Conservation (phyloP, 2,329 filamentous ascomycete genomes). For the Penicillium sp. region DNA sequence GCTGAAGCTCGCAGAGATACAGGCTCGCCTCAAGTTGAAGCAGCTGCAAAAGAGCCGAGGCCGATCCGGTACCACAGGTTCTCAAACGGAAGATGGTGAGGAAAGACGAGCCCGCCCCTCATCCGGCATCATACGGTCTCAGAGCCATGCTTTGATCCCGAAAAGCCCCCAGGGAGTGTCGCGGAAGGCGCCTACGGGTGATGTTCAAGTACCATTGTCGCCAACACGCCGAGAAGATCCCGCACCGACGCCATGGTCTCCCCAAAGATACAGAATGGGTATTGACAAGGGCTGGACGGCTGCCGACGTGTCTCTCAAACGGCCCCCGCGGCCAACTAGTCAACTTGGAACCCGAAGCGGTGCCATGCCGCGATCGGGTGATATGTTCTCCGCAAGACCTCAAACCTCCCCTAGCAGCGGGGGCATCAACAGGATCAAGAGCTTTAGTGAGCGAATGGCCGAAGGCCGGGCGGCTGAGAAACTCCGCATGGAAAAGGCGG, state of each 20-base stretch:
- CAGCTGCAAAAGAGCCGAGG: slow-evolving; percentile 67
- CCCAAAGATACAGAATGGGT: slow-evolving; percentile 76
- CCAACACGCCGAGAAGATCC: slow-evolving; percentile 57
- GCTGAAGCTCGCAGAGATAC: slow-evolving; percentile 82
- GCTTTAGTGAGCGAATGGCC: slow-evolving; percentile 85
- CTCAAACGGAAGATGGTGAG: slow-evolving; percentile 26
- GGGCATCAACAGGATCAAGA: slow-evolving; percentile 46
- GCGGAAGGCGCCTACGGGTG: slow-evolving; percentile 26
- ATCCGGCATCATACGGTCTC: slow-evolving; percentile 29
- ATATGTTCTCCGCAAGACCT: slow-evolving; percentile 26
- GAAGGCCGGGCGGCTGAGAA: slow-evolving; percentile 58
- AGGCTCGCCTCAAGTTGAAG: slow-evolving; percentile 84
- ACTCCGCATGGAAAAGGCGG: slow-evolving; percentile 40
- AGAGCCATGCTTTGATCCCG: slow-evolving; percentile 18
- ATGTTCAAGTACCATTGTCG: slow-evolving; percentile 76
- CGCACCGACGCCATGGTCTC: slow-evolving; percentile 65
- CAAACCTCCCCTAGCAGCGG: slow-evolving; percentile 31
- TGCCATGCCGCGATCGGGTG: slow-evolving; percentile 26
- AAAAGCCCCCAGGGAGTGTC: slow-evolving; percentile 17
- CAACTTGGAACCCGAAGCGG: slow-evolving; percentile 33
- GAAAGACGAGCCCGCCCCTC: slow-evolving; percentile 23
- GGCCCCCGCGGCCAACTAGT: slow-evolving; percentile 53
- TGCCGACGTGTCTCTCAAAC: slow-evolving; percentile 79
- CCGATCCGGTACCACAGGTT: slow-evolving; percentile 26
- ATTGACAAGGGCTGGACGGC: slow-evolving; percentile 86